Conservation (phyloP, 495 filamentous ascomycete genomes). For the Penicillium paxilli region DNA sequence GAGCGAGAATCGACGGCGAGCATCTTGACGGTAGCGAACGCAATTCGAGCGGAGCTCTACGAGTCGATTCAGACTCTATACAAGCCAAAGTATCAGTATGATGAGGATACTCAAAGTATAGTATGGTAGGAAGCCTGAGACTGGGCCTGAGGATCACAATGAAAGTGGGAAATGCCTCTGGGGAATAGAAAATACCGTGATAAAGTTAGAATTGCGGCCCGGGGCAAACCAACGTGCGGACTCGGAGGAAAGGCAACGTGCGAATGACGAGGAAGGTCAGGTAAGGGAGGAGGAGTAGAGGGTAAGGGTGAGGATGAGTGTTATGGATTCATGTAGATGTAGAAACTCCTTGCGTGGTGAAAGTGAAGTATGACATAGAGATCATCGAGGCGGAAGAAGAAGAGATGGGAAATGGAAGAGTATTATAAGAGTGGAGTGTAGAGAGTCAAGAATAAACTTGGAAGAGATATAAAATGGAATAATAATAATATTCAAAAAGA, state of each 20-base stretch:
- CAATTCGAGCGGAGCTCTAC: conserved; percentile 20
- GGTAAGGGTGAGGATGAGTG: neutral
- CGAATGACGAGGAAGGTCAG: conserved; percentile 3
- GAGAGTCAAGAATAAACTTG: conserved; percentile 3
- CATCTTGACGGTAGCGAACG: conserved; percentile 37
- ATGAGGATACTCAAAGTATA: neutral
- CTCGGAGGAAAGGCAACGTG: conserved; percentile 22
- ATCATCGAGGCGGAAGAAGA: neutral
- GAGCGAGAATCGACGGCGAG: conserved; percentile 38
- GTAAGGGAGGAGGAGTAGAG: conserved; percentile 12
- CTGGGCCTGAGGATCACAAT: too few relatives aligned
- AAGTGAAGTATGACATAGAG: neutral
- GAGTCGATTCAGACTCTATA: neutral
- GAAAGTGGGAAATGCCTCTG: neutral
- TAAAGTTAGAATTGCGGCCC: conserved; percentile 30
- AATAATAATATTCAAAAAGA: conserved; percentile 1
- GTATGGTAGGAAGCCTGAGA: too few relatives aligned
- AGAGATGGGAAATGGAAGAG: neutral
- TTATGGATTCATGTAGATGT: conserved; percentile 19
- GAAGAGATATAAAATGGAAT: conserved; percentile 13
- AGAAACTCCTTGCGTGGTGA: conserved; percentile 3
- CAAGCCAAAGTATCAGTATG: neutral
- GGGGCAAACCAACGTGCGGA: conserved; percentile 23
- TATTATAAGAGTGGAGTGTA: conserved; percentile 3
- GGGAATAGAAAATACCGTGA: conserved; percentile 14